Conservation (phyloP, 202 grass and related monocot genomes). For the Carex sylvatica region DNA sequence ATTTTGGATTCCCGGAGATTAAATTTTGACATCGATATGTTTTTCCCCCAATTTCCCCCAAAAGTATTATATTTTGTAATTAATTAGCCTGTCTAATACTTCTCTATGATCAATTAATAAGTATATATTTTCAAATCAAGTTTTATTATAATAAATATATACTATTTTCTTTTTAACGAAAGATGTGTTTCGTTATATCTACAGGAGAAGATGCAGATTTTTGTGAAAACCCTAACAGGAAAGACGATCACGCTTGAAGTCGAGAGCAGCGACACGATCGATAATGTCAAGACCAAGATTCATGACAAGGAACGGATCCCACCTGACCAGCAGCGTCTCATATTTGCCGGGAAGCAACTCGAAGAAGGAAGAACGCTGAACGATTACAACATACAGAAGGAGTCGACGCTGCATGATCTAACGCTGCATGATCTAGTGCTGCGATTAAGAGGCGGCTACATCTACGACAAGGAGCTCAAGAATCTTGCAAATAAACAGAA, state of each 20-base stretch:
- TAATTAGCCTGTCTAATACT: neutral
- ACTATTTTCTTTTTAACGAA: too few relatives aligned
- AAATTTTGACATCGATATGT: neutral
- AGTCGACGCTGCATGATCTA: too few relatives aligned
- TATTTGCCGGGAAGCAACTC: too few relatives aligned
- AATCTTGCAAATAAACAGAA: slow-evolving; percentile 19
- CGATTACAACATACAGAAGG: too few relatives aligned
- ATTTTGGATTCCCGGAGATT: neutral
- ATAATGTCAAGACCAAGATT: neutral
- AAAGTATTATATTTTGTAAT: neutral
- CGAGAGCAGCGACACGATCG: too few relatives aligned
- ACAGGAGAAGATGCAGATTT: neutral
- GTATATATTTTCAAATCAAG: neutral
- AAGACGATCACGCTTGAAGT: neutral
- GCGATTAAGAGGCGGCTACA: neutral
- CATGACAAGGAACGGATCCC: neutral
- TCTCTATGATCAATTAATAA: neutral
- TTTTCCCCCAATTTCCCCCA: neutral
- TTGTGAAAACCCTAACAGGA: neutral
- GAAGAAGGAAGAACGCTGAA: too few relatives aligned
- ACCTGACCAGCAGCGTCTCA: too few relatives aligned
- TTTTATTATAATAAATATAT: too few relatives aligned
- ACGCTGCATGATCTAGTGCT: too few relatives aligned
- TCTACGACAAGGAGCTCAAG: neutral
- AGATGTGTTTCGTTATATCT: too few relatives aligned